These are phyloP conservation scores for Sequoia sempervirens DNA, from an alignment of 75 land plant genomes.

Conservation along the genomic window DNA sequence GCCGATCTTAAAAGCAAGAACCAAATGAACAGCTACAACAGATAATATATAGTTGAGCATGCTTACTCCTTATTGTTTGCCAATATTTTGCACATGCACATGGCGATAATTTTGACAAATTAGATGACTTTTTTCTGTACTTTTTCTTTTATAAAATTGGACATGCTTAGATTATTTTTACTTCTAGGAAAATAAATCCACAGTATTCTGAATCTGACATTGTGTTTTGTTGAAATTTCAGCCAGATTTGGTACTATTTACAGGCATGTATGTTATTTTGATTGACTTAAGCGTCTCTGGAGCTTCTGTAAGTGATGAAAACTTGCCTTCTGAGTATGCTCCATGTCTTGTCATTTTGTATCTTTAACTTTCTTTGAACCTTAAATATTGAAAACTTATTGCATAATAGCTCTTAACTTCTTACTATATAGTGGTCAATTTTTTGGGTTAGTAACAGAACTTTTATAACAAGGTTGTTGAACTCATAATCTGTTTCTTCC, in stretches of 20 bases:
- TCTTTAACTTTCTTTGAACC: not conserved
- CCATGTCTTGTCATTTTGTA: not conserved
- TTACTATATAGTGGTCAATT: not conserved
- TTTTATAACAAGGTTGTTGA: not conserved
- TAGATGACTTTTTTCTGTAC: not conserved
- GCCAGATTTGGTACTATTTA: conserved; percentile 87
- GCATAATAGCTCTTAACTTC: not conserved
- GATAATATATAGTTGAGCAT: not conserved
- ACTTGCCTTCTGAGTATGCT: conserved; percentile 7
- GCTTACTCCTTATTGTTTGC: not conserved
- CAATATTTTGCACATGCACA: not conserved
- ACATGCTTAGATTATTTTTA: not conserved
- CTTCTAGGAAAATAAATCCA: not conserved
- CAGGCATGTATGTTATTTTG: conserved; percentile 52
- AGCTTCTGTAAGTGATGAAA: conserved; percentile 8
- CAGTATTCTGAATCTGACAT: not conserved
- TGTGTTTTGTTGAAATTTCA: conserved; percentile 27
- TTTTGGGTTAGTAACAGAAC: not conserved
- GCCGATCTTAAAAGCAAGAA: not conserved
- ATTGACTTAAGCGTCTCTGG: not conserved
- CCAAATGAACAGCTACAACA: conserved; percentile 1
- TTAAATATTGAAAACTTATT: not conserved
- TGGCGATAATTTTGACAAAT: not conserved
- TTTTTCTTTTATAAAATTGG: not conserved
- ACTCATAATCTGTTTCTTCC: not conserved